A percentile compares a stretch with the other conserved stretches of the same genome.
phyloP scores from a whole-genome alignment of 2,329 filamentous ascomycete genomes.

The Thielaviopsis musarum region DNA sequence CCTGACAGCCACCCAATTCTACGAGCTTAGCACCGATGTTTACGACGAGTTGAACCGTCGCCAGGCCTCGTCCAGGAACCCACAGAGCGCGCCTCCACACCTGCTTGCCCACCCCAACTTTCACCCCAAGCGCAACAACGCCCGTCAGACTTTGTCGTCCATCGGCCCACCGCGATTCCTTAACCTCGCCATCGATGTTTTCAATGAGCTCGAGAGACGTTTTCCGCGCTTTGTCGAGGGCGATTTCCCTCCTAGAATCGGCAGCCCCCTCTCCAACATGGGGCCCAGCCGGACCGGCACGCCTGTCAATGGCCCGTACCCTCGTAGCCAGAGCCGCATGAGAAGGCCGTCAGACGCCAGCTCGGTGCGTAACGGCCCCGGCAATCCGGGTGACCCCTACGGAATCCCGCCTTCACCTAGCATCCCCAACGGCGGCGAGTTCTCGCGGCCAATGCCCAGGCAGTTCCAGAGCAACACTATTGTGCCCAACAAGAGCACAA shows the following conservation, averaged over 20 bases:
- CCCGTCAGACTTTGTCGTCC: slow-evolving; percentile 85
- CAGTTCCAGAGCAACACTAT: slow-evolving; percentile 93
- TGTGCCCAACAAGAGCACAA: slow-evolving; percentile 91
- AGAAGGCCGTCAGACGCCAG: slow-evolving; percentile 45
- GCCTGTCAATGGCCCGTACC: slow-evolving; percentile 40
- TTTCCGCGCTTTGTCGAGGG: slow-evolving; percentile 64
- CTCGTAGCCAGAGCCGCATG: slow-evolving; percentile 34
- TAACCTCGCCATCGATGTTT: slow-evolving; percentile 88
- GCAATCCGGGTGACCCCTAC: slow-evolving; percentile 22
- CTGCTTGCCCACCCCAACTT: slow-evolving; percentile 76
- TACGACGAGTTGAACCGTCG: slow-evolving; percentile 86
- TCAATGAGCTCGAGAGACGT: slow-evolving; percentile 79
- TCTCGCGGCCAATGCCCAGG: slow-evolving; percentile 64
- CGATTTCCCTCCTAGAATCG: slow-evolving; percentile 49
- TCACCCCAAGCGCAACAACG: slow-evolving; percentile 94
- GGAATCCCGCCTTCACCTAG: slow-evolving; percentile 43
- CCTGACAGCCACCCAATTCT: slow-evolving; percentile 82
- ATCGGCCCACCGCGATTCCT: slow-evolving; percentile 74
- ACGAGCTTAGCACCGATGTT: slow-evolving; percentile 93
- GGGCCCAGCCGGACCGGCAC: slow-evolving; percentile 45
- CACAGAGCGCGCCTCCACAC: slow-evolving; percentile 46
- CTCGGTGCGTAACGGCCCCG: slow-evolving; percentile 31
- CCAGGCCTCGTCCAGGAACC: slow-evolving; percentile 48
- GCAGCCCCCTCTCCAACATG: slow-evolving; percentile 51
- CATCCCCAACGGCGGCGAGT: slow-evolving; percentile 39